These are phyloP conservation scores for Beta corolliflora DNA, from an alignment of 179 eudicot species.

Conservation along the genomic window DNA sequence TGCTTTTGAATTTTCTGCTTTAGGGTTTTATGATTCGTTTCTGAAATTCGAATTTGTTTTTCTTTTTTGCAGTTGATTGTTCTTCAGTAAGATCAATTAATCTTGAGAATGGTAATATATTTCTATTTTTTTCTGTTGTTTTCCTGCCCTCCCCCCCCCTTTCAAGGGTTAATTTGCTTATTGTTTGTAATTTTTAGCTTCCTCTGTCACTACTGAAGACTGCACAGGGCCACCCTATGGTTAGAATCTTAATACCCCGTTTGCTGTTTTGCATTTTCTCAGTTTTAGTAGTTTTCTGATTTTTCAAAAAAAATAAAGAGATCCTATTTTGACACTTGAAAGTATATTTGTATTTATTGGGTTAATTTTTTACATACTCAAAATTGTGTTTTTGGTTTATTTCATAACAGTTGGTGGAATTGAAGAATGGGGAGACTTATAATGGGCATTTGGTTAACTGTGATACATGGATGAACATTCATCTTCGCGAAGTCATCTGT, in stretches of 20 bases:
- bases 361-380: not conserved
- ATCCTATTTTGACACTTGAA: too few species aligned
- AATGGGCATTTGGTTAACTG: constrained; percentile 93
- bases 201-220: constrained; percentile 82
- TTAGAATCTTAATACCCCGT: constrained; percentile 17
- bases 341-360: not conserved
- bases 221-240: constrained; percentile 92
- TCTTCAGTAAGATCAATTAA: not conserved
- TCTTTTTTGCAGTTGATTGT: constrained; percentile 4
- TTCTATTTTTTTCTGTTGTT: not conserved
- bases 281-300: not conserved
- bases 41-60: not conserved
- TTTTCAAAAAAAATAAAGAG: not conserved
- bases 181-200: constrained; percentile 44
- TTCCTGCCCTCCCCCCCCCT: too few species aligned
- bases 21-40: constrained; percentile 1
- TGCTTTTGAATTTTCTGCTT: not conserved
- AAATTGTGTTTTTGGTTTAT: not conserved
- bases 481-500: constrained; percentile 94
- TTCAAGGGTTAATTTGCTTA: too few species aligned
- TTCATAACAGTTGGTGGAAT: constrained; percentile 73
- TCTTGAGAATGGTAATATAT: constrained; percentile 5
- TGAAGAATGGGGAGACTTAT: constrained; percentile 94
- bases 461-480: constrained; percentile 98
- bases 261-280: not conserved